These are phyloP conservation scores for Linnemannia schmuckeri DNA, from an alignment of 192 early-diverging fungal species.

Conservation along the genomic window DNA sequence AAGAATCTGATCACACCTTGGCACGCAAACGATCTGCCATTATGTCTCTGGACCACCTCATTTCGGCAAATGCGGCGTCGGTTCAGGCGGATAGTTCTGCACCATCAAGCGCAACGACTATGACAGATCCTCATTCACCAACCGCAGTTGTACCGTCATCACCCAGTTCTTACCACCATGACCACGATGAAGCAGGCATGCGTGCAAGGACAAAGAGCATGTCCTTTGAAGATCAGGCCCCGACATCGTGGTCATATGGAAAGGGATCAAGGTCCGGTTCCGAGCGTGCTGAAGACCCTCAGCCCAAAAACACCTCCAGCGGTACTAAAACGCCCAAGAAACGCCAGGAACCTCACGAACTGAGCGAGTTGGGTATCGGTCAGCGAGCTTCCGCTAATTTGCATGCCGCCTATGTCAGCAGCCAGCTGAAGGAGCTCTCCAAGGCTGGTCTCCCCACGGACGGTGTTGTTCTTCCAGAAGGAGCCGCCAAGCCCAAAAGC, in stretches of 20 bases:
- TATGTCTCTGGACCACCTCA: constrained; percentile 41
- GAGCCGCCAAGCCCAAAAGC: constrained; percentile 19
- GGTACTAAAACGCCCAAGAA: constrained; percentile 16
- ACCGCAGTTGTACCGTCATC: constrained; percentile 47
- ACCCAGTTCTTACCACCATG: constrained; percentile 34
- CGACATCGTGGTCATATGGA: constrained; percentile 29
- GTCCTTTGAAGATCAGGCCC: constrained; percentile 31
- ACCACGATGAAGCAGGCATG: constrained; percentile 16
- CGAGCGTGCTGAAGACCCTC: constrained; percentile 22
- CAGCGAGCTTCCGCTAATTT: constrained; percentile 51
- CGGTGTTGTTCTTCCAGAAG: constrained; percentile 5
- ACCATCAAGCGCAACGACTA: constrained; percentile 1
- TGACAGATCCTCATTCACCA: constrained; percentile 33
- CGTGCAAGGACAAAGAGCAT: constrained; percentile 31
- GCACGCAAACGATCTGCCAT: constrained; percentile 33
- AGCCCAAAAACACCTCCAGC: neutral
- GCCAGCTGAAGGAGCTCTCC: constrained; percentile 38
- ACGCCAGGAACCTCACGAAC: constrained; percentile 45
- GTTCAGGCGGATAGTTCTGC: neutral
- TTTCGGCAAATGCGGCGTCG: constrained; percentile 15
- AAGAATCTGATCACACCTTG: constrained; percentile 5
- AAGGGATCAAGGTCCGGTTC: constrained; percentile 38
- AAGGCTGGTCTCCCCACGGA: constrained; percentile 32
- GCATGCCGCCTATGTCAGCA: constrained; percentile 52
- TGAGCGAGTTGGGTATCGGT: constrained; percentile 55